Evolutionary conservation across 495 filamentous ascomycete species (phyloP).

Genomic region (Terfezia claveryi): DNA sequence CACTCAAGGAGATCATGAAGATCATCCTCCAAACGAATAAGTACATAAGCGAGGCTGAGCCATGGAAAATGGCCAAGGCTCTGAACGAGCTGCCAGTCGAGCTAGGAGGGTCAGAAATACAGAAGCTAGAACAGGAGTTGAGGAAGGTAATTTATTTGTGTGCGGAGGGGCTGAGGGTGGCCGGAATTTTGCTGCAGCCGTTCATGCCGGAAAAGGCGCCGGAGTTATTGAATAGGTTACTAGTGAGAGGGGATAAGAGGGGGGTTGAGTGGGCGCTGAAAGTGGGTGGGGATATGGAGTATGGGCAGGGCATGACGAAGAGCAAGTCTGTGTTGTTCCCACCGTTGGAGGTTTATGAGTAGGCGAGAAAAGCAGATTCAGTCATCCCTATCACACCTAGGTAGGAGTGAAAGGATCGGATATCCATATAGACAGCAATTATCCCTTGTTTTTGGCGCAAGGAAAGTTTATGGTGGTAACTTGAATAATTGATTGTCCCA

Average conservation of each 20-base stretch:
- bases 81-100: slow-evolving; percentile 16
- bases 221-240: slow-evolving; percentile 53
- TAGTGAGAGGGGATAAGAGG: slow-evolving; percentile 40
- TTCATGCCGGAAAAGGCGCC: slow-evolving; percentile 67
- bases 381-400: too few species aligned
- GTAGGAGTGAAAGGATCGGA: too few species aligned
- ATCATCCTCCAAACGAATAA: slow-evolving; percentile 31
- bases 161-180: slow-evolving; percentile 58
- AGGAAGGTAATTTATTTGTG: slow-evolving; percentile 39
- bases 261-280: slow-evolving; percentile 30
- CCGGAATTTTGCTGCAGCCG: slow-evolving; percentile 69
- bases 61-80: slow-evolving; percentile 14
- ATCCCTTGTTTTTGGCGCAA: too few species aligned
- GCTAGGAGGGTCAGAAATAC: slow-evolving; percentile 35
- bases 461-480: too few species aligned
- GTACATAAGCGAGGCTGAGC: not conserved
- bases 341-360: too few species aligned
- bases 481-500: too few species aligned
- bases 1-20: slow-evolving; percentile 44
- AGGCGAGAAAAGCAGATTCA: too few species aligned
- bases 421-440: too few species aligned
- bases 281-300: slow-evolving; percentile 39
- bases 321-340: too few species aligned
- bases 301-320: slow-evolving; percentile 23
- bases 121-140: slow-evolving; percentile 10